Evolutionary conservation across 805 yeast genomes (phyloP).

Genomic region (Kodamaea fukazawae): DNA sequence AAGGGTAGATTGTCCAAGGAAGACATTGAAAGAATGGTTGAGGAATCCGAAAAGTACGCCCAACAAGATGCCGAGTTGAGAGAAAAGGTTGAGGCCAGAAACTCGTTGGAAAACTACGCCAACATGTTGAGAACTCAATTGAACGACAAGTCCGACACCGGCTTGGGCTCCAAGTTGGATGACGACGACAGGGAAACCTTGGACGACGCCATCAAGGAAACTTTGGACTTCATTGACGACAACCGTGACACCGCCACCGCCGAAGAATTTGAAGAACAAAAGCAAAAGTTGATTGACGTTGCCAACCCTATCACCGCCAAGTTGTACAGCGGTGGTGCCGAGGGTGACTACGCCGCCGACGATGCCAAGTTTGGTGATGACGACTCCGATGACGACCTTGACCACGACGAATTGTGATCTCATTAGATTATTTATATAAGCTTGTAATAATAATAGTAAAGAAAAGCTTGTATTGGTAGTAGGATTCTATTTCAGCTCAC

Average conservation of each 20-base stretch:
- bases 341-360: conserved; percentile 39
- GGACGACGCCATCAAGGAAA: conserved; percentile 82
- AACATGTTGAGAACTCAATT: conserved; percentile 48
- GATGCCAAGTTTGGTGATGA: conserved; percentile 41
- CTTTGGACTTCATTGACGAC: conserved; percentile 84
- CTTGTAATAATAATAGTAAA: conserved; percentile 7
- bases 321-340: conserved; percentile 53
- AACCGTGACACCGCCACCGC: conserved; percentile 79
- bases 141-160: conserved; percentile 35
- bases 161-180: conserved; percentile 72
- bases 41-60: conserved; percentile 90
- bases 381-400: conserved; percentile 43
- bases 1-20: conserved; percentile 96
- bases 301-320: conserved; percentile 93
- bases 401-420: conserved; percentile 44
- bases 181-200: conserved; percentile 91
- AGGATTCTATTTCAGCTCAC: no score
- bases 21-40: conserved; percentile 97
- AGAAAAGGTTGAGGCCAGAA: conserved; percentile 41
- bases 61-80: conserved; percentile 45
- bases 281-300: conserved; percentile 71
- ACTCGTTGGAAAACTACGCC: conserved; percentile 46
- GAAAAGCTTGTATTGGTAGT: background rate
- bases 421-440: conserved; percentile 5
- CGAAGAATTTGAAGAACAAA: conserved; percentile 93